Evolutionary conservation across 495 filamentous ascomycete species (phyloP).

Genomic region (Penicillium maclennaniae): DNA sequence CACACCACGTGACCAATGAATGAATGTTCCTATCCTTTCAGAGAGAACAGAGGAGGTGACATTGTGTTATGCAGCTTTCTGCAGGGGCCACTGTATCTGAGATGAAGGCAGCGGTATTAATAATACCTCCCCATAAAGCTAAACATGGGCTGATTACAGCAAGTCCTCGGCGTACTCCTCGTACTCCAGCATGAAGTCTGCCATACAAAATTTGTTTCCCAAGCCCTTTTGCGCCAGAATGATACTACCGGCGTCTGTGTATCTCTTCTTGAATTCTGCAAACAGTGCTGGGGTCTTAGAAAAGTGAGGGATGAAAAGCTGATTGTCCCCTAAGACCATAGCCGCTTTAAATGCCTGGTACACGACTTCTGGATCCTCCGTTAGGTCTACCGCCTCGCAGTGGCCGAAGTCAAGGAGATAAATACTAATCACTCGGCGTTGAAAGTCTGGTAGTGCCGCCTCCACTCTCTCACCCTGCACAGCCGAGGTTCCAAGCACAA

Average conservation of each 20-base stretch:
- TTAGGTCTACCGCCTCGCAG: constrained; percentile 10
- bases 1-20: no score
- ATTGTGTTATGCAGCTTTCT: no score
- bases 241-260: constrained; percentile 5
- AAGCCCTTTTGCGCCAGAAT: constrained; percentile 3
- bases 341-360: constrained; percentile 18
- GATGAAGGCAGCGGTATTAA: no score
- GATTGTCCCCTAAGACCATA: constrained; percentile 15
- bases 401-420: constrained; percentile 14
- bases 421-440: constrained; percentile 3
- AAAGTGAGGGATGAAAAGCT: constrained; percentile 9
- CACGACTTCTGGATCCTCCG: constrained; percentile 2
- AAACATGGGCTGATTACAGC: no score
- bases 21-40: no score
- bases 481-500: constrained; percentile 12
- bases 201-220: constrained; percentile 2
- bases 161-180: constrained; percentile 12
- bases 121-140: no score
- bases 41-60: no score
- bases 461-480: neutral
- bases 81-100: no score
- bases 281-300: constrained; percentile 8
- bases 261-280: constrained; percentile 7
- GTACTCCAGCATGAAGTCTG: constrained; percentile 13
- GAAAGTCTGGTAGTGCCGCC: constrained; percentile 1